Percentiles rank a stretch among this genome's conserved stretches.
phyloP scores from a whole-genome alignment of 73 alveolate genomes.

The Blepharisma stoltei region DNA sequence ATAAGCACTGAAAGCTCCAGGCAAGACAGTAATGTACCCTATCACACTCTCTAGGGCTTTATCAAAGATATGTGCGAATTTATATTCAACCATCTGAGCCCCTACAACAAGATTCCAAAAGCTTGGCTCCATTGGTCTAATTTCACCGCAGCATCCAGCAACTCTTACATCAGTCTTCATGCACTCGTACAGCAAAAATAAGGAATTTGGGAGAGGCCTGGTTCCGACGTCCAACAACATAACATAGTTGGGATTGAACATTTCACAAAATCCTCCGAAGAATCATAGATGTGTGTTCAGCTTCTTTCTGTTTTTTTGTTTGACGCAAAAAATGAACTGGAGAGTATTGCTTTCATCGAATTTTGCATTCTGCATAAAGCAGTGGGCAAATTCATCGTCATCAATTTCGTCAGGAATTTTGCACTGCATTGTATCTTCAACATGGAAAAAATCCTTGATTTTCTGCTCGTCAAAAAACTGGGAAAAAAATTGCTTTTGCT shows the following conservation, averaged over 20 bases:
- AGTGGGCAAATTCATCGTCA: not conserved
- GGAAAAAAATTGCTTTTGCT: constrained; percentile 12
- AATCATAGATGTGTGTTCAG: constrained; percentile 58
- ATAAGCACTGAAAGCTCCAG: constrained; percentile 45
- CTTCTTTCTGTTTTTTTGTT: constrained; percentile 50
- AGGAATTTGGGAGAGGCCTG: constrained; percentile 21
- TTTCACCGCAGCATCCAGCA: constrained; percentile 37
- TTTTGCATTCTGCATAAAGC: no score
- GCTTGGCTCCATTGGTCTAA: constrained; percentile 30
- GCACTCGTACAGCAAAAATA: not conserved
- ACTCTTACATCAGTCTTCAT: not conserved
- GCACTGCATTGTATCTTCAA: not conserved
- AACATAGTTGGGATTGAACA: constrained; percentile 39
- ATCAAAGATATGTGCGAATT: constrained; percentile 26
- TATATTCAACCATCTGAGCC: constrained; percentile 28
- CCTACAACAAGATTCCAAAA: constrained; percentile 2
- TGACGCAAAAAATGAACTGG: constrained; percentile 45
- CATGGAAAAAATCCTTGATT: not conserved
- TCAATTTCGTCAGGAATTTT: not conserved
- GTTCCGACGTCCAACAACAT: constrained; percentile 53
- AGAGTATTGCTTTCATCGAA: not conserved
- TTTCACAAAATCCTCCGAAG: constrained; percentile 43
- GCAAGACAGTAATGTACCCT: constrained; percentile 41
- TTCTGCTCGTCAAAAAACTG: constrained; percentile 24
- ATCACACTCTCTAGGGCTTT: constrained; percentile 21